phyloP scores from a whole-genome alignment of 1,139 yeast genomes.

The Sugiyamaella japonica region DNA sequence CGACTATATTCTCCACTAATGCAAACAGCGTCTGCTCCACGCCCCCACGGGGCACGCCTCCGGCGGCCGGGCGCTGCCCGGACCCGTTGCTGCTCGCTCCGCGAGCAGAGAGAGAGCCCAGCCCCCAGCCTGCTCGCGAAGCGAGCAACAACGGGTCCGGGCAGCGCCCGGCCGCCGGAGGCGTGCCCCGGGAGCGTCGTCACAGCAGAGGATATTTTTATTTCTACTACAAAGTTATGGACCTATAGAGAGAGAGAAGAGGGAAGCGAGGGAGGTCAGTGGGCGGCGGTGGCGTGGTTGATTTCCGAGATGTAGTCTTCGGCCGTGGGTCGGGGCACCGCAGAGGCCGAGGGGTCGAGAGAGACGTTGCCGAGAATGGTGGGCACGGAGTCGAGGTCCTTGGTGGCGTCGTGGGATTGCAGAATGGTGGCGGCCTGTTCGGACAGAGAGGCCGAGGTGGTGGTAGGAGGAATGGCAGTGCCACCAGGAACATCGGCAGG shows the following conservation, averaged over 20 bases:
- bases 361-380: slow-evolving; percentile 37
- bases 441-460: slow-evolving; percentile 19
- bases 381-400: slow-evolving; percentile 34
- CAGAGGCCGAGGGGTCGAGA: slow-evolving; percentile 29
- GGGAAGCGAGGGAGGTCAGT: neutral
- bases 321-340: slow-evolving; percentile 9
- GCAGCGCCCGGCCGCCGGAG: slow-evolving; percentile 5
- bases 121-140: neutral
- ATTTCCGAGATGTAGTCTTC: slow-evolving; percentile 12
- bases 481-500: slow-evolving; percentile 21
- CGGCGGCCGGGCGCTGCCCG: slow-evolving; percentile 5
- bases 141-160: slow-evolving; percentile 1
- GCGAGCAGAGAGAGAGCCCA: neutral
- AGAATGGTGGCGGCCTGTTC: slow-evolving; percentile 21
- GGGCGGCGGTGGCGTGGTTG: neutral
- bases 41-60: neutral
- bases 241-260: neutral
- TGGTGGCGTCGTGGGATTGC: slow-evolving; percentile 28
- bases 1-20: neutral
- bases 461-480: slow-evolving; percentile 6
- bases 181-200: neutral
- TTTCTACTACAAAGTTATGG: slow-evolving; percentile 2
- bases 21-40: too few relatives aligned
- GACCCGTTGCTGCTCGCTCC: neutral
- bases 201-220: neutral